phyloP scores from a whole-genome alignment of 495 filamentous ascomycete species.

The Penicillium subrubescens region DNA sequence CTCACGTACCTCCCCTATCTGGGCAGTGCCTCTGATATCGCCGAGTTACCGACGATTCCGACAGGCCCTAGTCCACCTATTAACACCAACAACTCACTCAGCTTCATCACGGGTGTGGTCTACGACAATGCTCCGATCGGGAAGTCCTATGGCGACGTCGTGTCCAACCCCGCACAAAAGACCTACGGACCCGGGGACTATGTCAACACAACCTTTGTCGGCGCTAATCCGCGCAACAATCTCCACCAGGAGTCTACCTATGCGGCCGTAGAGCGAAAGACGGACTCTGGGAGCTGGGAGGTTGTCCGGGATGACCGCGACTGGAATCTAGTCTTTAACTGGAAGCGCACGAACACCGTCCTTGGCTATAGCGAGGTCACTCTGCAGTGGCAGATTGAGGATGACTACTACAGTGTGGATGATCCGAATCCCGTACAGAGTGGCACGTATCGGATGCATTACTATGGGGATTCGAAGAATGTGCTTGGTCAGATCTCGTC shows the following conservation, averaged over 20 bases:
- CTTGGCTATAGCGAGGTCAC: slow-evolving; percentile 79
- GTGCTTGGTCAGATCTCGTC: slow-evolving; percentile 63
- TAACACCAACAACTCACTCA: slow-evolving; percentile 76
- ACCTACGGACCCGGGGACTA: slow-evolving; percentile 58
- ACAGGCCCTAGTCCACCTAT: slow-evolving; percentile 73
- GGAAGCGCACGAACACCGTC: slow-evolving; percentile 72
- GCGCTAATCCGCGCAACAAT: slow-evolving; percentile 89
- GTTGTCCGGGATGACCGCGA: slow-evolving; percentile 51
- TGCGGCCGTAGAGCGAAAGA: slow-evolving; percentile 67
- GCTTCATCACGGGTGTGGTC: slow-evolving; percentile 80
- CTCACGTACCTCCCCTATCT: slow-evolving; percentile 73
- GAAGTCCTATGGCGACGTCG: slow-evolving; percentile 75
- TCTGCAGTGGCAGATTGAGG: slow-evolving; percentile 77
- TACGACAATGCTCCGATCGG: slow-evolving; percentile 71
- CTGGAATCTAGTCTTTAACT: slow-evolving; percentile 43
- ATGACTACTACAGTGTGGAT: slow-evolving; percentile 46
- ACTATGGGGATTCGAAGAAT: slow-evolving; percentile 82
- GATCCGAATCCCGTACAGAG: slow-evolving; percentile 42
- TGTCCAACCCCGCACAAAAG: slow-evolving; percentile 52
- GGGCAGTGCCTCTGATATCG: slow-evolving; percentile 39
- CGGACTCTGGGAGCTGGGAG: slow-evolving; percentile 57
- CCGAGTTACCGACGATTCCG: slow-evolving; percentile 48
- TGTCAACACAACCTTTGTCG: slow-evolving; percentile 73
- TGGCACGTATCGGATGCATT: slow-evolving; percentile 79
- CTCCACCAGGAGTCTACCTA: slow-evolving; percentile 78